Base-by-base conservation (phyloP, 495 filamentous ascomycete species). In the Acidiella bohemica region DNA sequence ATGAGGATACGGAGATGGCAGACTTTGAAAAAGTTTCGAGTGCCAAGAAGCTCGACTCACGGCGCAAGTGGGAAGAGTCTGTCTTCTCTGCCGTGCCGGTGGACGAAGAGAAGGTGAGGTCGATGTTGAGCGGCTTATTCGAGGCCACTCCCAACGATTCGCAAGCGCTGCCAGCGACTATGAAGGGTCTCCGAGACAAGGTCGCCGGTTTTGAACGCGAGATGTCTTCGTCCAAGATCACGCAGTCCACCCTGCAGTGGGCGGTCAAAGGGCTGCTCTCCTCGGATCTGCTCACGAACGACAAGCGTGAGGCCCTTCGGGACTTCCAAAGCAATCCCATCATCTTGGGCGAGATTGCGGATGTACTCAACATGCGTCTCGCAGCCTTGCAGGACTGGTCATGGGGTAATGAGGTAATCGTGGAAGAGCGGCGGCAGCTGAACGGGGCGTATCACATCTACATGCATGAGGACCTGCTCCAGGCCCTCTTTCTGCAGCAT, bases 51-150 rank as follows among this genome's bases (percentile, higher is more conserved):
- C 22, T 37, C 13, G 61, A 72, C 44, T 63, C 69, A 41, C 59
- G 62, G 19, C 30, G 63, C 46, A 53, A 57, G 19, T 81, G 75
- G 70, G 76, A 81, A 56, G 50, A 57, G 1, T 53, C 66, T 27
- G 76, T 73, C 13, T 81, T 84, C 49, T 65, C 58, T 8, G 54
- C 59, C 6, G 58, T 57, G 21, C 38, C 46, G 30, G 36, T 52
- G 1, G 53, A 60, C 31, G 22, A 40, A 22, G 16, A 18, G 13
- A 42, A 33, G 10, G 55, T 60, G 24, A 32, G 51, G 16, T 38
- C 8, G 2, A 60, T 59, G 42, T 51, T 61, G 1, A 36, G 45
- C 8, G 46, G 47, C 2, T 39, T 60, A 14, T 60, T 60, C 33
- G 46, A 46, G 17, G 46, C 53, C 19, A 56, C 54, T 0, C 19